Evolutionary conservation across 2,329 filamentous ascomycete genomes (phyloP), one percentile per base, ranked within the genome.

Genomic region (Colletotrichum neosansevieriae): DNA sequence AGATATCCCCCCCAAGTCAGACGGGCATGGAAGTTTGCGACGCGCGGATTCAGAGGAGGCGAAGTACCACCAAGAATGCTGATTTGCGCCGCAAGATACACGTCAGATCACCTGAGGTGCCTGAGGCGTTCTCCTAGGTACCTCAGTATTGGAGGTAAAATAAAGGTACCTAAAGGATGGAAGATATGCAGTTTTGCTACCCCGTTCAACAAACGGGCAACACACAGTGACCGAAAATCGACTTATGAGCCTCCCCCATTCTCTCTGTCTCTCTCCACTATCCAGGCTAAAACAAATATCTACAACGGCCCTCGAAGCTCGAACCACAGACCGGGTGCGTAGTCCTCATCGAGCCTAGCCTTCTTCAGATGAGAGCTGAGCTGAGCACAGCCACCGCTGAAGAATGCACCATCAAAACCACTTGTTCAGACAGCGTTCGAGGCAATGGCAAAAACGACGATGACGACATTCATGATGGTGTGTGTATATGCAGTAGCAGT

Each of bases 331-430:
- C 45, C 56, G 56, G 56, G 53, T 47, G 32, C 53, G 29, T 67
- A 64, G 38, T 67, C 38, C 42, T 32, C 40, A 29, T 64, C 36
- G 42, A 59, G 60, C 40, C 40, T 56, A 64, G 54, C 17, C 17
- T 13, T 19, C 45, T 19, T 45, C 36, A 47, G 47, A 54, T 54
- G 15, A 40, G 38, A 54, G 54, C 53, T 53, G 59, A 68, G 65
- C 65, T 53, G 59, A 68, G 65, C 65, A 59, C 49, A 62, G 59
- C 59, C 59, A 62, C 59, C 59, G 34, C 19, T 59, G 65, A 68
- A 65, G 54, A 68, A 58, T 50, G 47, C 12, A 29, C 29, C 29
- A 29, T 29, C 29, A 29, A 7, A 29, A 29, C 2, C 29, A 7
- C 29, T 29, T 29, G 6, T 29, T 29, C 2, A 6, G 29, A 29